Base-by-base conservation (phyloP, 768 basidiomycete species). In the Vararia minispora region DNA sequence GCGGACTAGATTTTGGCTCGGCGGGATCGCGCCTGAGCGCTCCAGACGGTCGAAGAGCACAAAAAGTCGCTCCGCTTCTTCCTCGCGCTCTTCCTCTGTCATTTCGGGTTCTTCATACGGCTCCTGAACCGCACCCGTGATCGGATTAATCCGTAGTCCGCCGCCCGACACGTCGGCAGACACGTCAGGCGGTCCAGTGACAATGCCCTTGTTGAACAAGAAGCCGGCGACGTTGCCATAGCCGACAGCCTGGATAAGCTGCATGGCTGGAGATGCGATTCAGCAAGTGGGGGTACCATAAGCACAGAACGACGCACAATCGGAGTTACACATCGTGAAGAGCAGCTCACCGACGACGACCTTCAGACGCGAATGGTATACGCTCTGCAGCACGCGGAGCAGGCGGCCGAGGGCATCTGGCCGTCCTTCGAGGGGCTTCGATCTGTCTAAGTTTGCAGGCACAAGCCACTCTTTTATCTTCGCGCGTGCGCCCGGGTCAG, bases 221-320 rank as follows among this genome's bases (percentile, higher is more conserved):
- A 89, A 85, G 1, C 95, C 95, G 0, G 91, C 89, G 28, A 91
- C 89, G 54, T 91, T 91, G 28, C 94, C 94, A 50, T 99, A 99
- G 6, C 94, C 94, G 37, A 95, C 71, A 30, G 83, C 72, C 4
- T 76, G 70, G n/a, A 76, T 73, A 12, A 98, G 63, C 0, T 67
- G 72, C 5, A 71, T 64, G n/a, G 84, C 89, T 79, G 52, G 11
- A 20, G 7, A 24, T 1, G 23, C 34, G 10, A 40, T 41, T 40
- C 16, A 44, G 36, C 18, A 30, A 13, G 29, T 5, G 16, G 3
- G 7, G 6, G 6, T 3, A 28, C 20, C 26, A 29, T 13, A 14
- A 21, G 24, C 6, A 22, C 14, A 2, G 31, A n/a, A 31, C 8
- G 11, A 45, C 60, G 43, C 49, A 78, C 79, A 67, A 58, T 95